Conservation (phyloP, 257 asterid genomes). For the Thymus quinquecostatus region DNA sequence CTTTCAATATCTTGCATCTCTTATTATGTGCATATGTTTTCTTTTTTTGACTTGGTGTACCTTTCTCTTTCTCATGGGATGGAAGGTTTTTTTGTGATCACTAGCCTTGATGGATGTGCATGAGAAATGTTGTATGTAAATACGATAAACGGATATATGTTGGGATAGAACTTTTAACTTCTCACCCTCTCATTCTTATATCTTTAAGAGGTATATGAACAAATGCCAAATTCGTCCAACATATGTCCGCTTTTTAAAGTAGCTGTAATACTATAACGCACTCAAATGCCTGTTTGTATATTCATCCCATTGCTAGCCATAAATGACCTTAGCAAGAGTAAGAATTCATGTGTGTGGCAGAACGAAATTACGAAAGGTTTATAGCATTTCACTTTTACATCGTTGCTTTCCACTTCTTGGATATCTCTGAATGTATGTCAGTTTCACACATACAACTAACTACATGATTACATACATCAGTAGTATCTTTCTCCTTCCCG, state of each 20-base stretch:
- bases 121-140: background rate
- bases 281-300: background rate
- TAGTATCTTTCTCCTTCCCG: background rate
- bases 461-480: background rate
- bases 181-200: slow-evolving; percentile 9
- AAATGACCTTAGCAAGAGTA: background rate
- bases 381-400: background rate
- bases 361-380: background rate
- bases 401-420: slow-evolving; percentile 19
- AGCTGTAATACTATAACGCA: background rate
- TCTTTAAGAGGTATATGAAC: slow-evolving; percentile 10
- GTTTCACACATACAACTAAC: background rate
- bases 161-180: background rate
- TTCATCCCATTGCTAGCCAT: slow-evolving; percentile 2
- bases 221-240: slow-evolving; percentile 1
- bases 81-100: slow-evolving; percentile 7
- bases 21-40: slow-evolving; percentile 14
- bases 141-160: background rate
- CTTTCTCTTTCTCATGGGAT: slow-evolving; percentile 21
- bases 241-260: slow-evolving; percentile 4
- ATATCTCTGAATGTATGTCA: background rate
- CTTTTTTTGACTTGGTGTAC: background rate
- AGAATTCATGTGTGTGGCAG: background rate
- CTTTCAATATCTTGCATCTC: slow-evolving; percentile 19
- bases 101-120: background rate